phyloP scores from a whole-genome alignment of 2,329 filamentous ascomycete species.

The Aspergillus neoniger region DNA sequence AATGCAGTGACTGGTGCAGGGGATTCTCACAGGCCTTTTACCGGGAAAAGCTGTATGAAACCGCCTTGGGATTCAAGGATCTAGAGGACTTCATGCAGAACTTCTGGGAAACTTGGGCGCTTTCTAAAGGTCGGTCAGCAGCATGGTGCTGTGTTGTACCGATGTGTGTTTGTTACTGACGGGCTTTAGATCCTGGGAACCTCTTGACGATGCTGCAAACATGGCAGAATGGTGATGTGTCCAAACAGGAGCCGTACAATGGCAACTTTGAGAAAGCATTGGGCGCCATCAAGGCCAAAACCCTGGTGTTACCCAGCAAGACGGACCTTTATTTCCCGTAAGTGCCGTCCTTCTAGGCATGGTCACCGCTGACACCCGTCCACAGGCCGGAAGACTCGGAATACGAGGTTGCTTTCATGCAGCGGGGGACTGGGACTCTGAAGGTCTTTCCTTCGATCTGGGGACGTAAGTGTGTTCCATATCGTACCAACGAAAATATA shows the following conservation, averaged over 20 bases:
- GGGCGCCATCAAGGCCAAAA: constrained; percentile 70
- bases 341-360: constrained; percentile 26
- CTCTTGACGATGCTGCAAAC: constrained; percentile 74
- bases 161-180: neutral
- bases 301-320: constrained; percentile 68
- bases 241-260: constrained; percentile 67
- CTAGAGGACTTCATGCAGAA: constrained; percentile 73
- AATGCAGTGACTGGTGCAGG: constrained; percentile 41
- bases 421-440: constrained; percentile 58
- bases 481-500: neutral
- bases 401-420: constrained; percentile 68
- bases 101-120: constrained; percentile 76
- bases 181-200: constrained; percentile 65
- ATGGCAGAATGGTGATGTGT: constrained; percentile 75
- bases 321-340: constrained; percentile 80
- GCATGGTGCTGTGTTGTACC: neutral
- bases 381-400: constrained; percentile 71
- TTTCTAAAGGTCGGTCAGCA: constrained; percentile 57
- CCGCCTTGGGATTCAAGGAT: constrained; percentile 62
- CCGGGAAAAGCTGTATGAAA: constrained; percentile 68
- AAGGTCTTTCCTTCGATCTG: constrained; percentile 62
- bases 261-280: constrained; percentile 67
- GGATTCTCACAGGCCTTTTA: constrained; percentile 81
- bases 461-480: constrained; percentile 56
- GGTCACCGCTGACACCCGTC: constrained; percentile 11